phyloP scores from a whole-genome alignment of 2,329 filamentous ascomycete species.

The Colletotrichum sansevieriae region DNA sequence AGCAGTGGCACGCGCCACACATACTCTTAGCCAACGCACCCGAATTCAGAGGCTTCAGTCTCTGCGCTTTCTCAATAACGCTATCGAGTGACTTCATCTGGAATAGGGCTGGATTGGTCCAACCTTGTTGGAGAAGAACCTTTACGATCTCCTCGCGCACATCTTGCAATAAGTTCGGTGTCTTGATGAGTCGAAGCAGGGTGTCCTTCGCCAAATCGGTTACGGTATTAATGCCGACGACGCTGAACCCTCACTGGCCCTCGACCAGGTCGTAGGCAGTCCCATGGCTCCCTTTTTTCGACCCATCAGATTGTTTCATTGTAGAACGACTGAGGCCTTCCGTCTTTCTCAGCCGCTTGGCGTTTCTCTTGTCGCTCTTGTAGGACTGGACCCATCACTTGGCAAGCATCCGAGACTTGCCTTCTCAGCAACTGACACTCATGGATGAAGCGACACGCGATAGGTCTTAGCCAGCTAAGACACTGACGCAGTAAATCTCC shows the following conservation, averaged over 20 bases:
- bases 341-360: neutral
- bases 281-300: neutral
- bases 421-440: neutral
- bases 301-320: conserved; percentile 1
- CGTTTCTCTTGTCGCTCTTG: neutral
- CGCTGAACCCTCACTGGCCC: neutral
- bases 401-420: neutral
- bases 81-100: conserved; percentile 4
- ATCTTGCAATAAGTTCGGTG: neutral
- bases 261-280: neutral
- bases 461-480: neutral
- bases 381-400: neutral
- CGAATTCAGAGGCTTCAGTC: neutral
- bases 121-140: neutral
- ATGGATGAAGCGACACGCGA: neutral
- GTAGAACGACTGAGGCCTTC: neutral
- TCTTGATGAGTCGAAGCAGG: neutral
- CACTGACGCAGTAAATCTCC: neutral
- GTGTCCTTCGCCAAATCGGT: conserved; percentile 5
- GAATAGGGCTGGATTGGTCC: neutral
- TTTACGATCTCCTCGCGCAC: neutral
- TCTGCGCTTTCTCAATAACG: conserved; percentile 3
- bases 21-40: too few relatives aligned
- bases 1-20: neutral
- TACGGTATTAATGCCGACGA: neutral